phyloP scores from a whole-genome alignment of 352 stramenopile species.

The Phytopythium aichiense region DNA sequence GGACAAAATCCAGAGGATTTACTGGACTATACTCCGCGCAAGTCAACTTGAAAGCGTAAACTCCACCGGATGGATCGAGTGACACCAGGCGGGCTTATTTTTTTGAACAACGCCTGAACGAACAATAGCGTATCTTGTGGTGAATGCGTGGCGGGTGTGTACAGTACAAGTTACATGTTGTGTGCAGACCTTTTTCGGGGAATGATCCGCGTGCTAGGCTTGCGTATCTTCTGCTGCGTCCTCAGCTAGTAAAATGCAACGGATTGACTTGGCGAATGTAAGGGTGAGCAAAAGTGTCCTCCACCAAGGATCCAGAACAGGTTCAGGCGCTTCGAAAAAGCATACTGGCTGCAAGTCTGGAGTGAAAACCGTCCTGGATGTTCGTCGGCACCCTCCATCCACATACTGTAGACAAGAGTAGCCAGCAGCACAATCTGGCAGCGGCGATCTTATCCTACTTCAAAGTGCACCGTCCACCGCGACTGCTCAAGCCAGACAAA shows the following conservation, averaged over 20 bases:
- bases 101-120: background rate
- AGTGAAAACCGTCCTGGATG: background rate
- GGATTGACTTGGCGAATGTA: background rate
- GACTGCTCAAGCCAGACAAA: background rate
- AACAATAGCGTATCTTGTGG: background rate
- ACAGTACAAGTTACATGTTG: background rate
- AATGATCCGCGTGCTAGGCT: background rate
- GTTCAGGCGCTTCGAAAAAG: constrained; percentile 1
- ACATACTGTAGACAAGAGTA: background rate
- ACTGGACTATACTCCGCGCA: background rate
- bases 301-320: background rate
- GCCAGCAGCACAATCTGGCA: background rate
- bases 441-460: constrained; percentile 1
- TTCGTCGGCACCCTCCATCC: background rate
- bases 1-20: constrained; percentile 1
- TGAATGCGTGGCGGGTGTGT: background rate
- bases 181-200: constrained; percentile 1
- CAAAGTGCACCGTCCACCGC: constrained; percentile 1
- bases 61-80: background rate
- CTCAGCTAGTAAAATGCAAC: background rate
- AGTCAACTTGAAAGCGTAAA: background rate
- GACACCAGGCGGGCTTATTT: background rate
- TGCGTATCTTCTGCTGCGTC: background rate
- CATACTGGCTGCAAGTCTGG: background rate
- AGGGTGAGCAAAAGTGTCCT: background rate